Conservation (phyloP, 805 yeast species). For the Ogataea saltuana region DNA sequence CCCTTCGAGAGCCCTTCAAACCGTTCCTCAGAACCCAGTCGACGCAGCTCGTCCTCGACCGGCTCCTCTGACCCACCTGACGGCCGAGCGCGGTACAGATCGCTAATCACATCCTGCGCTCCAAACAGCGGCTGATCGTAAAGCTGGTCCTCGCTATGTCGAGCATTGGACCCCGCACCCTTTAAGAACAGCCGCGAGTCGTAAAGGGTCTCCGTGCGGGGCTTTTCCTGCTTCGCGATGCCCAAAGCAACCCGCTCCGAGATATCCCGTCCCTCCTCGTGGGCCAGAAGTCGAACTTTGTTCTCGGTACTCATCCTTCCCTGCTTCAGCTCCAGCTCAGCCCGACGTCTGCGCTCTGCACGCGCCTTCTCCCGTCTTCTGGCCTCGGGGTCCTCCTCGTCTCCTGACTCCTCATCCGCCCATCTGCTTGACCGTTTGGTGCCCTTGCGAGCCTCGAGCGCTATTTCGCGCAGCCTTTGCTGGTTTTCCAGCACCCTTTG, state of each 20-base stretch:
- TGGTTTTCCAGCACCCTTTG: constrained; percentile 51
- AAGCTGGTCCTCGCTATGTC: constrained; percentile 46
- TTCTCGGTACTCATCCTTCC: constrained; percentile 47
- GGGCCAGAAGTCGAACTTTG: constrained; percentile 43
- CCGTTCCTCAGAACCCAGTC: constrained; percentile 13
- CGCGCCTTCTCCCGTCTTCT: constrained; percentile 41
- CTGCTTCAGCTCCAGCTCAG: constrained; percentile 47
- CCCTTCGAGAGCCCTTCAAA: constrained; percentile 17
- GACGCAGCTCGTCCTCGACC: constrained; percentile 13
- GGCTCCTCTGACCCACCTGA: constrained; percentile 26
- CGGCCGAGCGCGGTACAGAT: constrained; percentile 47
- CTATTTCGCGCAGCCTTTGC: constrained; percentile 49
- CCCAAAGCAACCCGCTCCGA: constrained; percentile 59
- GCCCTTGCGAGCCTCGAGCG: constrained; percentile 48
- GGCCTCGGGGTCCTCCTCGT: constrained; percentile 26
- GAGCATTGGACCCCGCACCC: constrained; percentile 41
- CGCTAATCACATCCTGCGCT: constrained; percentile 50
- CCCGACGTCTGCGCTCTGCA: constrained; percentile 45
- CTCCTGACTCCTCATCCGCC: constrained; percentile 14
- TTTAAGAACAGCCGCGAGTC: constrained; percentile 60
- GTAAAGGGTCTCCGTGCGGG: constrained; percentile 44
- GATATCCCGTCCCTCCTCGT: constrained; percentile 50
- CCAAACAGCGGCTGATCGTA: constrained; percentile 62
- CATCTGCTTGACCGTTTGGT: constrained; percentile 16
- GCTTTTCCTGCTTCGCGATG: constrained; percentile 28